Percentiles rank a stretch among this genome's conserved stretches.
Conservation (phyloP, 257 asterid genomes). For the Solanum lycopersicoides region DNA sequence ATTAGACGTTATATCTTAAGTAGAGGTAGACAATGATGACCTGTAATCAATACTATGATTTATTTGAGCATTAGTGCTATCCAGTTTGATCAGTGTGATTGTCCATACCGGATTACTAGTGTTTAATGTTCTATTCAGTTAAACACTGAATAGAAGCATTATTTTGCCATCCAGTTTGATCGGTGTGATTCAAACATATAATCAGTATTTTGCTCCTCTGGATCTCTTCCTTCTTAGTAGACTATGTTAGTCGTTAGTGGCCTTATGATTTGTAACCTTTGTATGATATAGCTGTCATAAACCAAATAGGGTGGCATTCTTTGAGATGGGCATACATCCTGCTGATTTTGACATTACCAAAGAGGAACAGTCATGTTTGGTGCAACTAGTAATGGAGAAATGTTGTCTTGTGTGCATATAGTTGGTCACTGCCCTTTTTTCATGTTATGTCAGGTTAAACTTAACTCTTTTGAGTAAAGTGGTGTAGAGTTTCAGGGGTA, state of each 20-base stretch:
- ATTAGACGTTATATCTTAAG: neutral
- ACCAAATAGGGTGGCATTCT: neutral
- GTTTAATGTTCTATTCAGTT: neutral
- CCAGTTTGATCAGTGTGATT: neutral
- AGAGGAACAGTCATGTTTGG: neutral
- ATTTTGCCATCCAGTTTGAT: neutral
- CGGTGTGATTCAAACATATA: neutral
- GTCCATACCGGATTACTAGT: neutral
- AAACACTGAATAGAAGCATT: neutral
- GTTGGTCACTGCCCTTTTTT: neutral
- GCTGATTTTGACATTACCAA: neutral
- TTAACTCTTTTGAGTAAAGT: neutral
- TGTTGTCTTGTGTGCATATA: neutral
- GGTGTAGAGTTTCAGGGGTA: neutral
- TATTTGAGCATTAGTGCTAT: neutral
- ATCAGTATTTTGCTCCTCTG: neutral
- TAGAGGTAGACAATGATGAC: neutral
- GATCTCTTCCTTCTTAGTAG: neutral
- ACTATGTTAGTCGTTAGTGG: neutral
- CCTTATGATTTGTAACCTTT: neutral
- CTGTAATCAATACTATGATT: neutral
- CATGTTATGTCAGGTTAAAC: neutral
- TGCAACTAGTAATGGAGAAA: neutral
- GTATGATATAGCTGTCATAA: neutral
- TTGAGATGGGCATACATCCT: neutral